Percentiles rank a stretch among this genome's conserved stretches.
These are phyloP conservation scores for Secale cereale DNA, from an alignment of 176 grass and related monocot species.

Conservation along the genomic window DNA sequence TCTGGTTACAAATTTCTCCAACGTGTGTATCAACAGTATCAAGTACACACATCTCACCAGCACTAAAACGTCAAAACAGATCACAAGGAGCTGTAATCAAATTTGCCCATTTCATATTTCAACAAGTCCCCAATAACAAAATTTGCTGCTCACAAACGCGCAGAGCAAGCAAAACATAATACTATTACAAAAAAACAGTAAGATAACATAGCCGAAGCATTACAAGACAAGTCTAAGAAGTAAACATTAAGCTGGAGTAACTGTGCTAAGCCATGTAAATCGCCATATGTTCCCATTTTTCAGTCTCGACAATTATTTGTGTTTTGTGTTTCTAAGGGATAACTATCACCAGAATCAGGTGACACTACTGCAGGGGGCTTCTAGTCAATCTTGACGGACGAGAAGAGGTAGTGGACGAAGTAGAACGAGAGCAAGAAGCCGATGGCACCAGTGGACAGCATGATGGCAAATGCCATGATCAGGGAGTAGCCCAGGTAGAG, in stretches of 20 bases:
- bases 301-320: constrained; percentile 41
- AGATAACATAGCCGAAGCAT: constrained; percentile 21
- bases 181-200: constrained; percentile 29
- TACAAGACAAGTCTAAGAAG: constrained; percentile 44
- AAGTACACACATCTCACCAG: not conserved
- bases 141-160: constrained; percentile 30
- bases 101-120: constrained; percentile 28
- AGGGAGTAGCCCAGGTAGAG: constrained; percentile 82
- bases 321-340: constrained; percentile 35
- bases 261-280: constrained; percentile 32
- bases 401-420: constrained; percentile 94
- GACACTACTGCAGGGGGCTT: constrained; percentile 23
- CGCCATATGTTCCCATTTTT: constrained; percentile 36
- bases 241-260: constrained; percentile 21
- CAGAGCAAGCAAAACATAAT: constrained; percentile 39
- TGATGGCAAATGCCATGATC: constrained; percentile 79
- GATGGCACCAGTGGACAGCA: constrained; percentile 71
- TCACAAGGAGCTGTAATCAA: constrained; percentile 4
- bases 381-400: constrained; percentile 89
- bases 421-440: constrained; percentile 83
- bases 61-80: not conserved
- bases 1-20: not conserved
- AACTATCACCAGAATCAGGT: constrained; percentile 44
- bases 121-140: constrained; percentile 34
- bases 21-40: not conserved